A percentile compares a stretch with the other conserved stretches of the same genome.
Evolutionary conservation across 2,329 filamentous ascomycete genomes (phyloP).

Genomic region (Beauveria bassiana): DNA sequence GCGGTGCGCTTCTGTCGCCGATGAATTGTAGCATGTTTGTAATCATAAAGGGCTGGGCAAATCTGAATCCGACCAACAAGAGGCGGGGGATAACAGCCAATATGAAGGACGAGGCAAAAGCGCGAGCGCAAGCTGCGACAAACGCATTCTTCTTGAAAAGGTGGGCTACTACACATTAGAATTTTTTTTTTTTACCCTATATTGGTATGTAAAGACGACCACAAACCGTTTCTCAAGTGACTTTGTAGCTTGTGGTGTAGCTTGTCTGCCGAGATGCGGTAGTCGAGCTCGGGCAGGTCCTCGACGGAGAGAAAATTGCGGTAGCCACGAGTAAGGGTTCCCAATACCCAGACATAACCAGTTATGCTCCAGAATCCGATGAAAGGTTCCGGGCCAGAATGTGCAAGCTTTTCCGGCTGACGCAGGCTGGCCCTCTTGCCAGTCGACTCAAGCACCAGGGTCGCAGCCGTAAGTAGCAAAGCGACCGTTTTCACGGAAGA

Average conservation of each 20-base stretch:
- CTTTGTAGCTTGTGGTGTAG: background rate
- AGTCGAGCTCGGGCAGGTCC: conserved; percentile 23
- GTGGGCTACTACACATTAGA: background rate
- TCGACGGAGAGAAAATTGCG: conserved; percentile 21
- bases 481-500: conserved; percentile 23
- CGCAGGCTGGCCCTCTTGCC: conserved; percentile 14
- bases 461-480: conserved; percentile 23
- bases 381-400: conserved; percentile 9
- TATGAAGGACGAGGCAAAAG: conserved; percentile 13
- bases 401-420: background rate
- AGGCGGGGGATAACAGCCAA: conserved; percentile 22
- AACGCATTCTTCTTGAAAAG: conserved; percentile 8
- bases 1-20: conserved; percentile 14
- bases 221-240: conserved; percentile 3
- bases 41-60: conserved; percentile 34
- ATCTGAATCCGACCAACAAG: conserved; percentile 24
- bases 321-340: conserved; percentile 24
- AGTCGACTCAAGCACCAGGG: conserved; percentile 27
- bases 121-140: conserved; percentile 10
- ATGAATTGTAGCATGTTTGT: conserved; percentile 22
- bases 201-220: background rate
- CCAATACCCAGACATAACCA: conserved; percentile 23
- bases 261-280: background rate
- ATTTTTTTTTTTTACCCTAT: no score
- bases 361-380: conserved; percentile 19